Evolutionary conservation across 1,284 basidiomycete species (phyloP), one percentile per base, ranked within the genome.

Genomic region (Austropuccinia psidii): DNA sequence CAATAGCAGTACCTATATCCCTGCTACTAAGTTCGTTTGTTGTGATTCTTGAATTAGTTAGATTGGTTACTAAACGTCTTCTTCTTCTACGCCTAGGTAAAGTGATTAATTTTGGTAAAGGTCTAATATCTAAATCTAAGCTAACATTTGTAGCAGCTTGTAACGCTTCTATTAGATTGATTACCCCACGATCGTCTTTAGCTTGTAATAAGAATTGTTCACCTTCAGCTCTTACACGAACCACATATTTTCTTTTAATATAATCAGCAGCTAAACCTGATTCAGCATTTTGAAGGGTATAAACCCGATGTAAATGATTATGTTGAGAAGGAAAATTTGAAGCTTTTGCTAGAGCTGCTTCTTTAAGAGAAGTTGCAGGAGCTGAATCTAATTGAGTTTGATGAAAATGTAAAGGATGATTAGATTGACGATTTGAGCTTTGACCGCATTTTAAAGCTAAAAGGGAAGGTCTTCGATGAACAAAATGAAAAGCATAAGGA

Each of bases 171-270:
- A 98, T 95, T 92, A 94, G 95, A 77, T 91, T 88, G 54, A 98
- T 91, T 9, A 96, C 92, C 55, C 88, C 87, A 43, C 87, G 85
- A 55, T 94, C 89, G 80, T 91, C 89, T 67, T 86, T 87, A 2
- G 91, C 91, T 82, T 98, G 96, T 76, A 98, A 80, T 79, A 98
- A 83, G 81, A 98, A 98, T 83, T 98, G 95, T 83, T 98, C 91
- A 15, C 94, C 94, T 80, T 95, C 93, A 77, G 92, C 84, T 73
- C 96, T 83, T 39, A 98, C 87, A 31, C 95, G 85, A n/a, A 98
- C 93, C 45, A 98, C 93, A 81, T 98, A 91, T 82, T 88, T 89
- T 76, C 93, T 85, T 85, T 98, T 98, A 77, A 88, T 76, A 81
- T 98, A 98, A 82, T 98, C 95, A 67, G 91, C 94, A 24, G 93